Conservation (phyloP, 345 rosid genomes). For the Angophora floribunda region DNA sequence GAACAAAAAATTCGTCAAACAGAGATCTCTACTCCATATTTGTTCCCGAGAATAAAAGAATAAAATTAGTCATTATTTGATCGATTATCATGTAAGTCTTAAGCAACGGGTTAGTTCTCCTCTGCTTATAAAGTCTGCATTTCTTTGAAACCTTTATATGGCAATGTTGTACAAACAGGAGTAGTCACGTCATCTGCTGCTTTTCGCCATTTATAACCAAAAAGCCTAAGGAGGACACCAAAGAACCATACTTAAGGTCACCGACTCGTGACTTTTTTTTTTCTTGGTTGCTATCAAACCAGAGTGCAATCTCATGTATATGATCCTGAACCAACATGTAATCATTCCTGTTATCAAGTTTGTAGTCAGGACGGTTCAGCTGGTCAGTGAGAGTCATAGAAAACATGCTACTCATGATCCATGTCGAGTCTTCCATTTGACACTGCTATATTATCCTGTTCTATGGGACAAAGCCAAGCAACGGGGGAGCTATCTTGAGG, state of each 20-base stretch:
- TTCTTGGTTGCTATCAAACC: not conserved
- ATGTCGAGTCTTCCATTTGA: not conserved
- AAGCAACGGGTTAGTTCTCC: not conserved
- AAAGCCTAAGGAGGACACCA: not conserved
- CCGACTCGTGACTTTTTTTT: not conserved
- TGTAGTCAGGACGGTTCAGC: not conserved
- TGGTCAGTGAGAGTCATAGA: not conserved
- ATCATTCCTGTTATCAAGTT: not conserved
- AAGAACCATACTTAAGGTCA: not conserved
- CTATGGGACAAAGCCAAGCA: conserved; percentile 12
- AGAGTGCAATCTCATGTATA: not conserved
- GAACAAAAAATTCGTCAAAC: no score
- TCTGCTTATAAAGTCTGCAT: not conserved
- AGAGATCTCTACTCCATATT: no score
- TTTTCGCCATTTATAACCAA: not conserved
- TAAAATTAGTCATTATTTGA: no score
- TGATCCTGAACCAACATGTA: not conserved
- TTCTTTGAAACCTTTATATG: not conserved
- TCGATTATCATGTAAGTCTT: fast-evolving
- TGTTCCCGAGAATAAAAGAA: fast-evolving
- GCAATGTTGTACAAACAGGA: not conserved
- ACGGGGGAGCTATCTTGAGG: conserved; percentile 38
- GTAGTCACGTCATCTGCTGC: not conserved
- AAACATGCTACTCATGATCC: not conserved
- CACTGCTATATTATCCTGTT: not conserved